A percentile compares a stretch with the other conserved stretches of the same genome.
phyloP scores from a whole-genome alignment of 2,329 filamentous ascomycete genomes.

The Arthrobotrys megalospora region DNA sequence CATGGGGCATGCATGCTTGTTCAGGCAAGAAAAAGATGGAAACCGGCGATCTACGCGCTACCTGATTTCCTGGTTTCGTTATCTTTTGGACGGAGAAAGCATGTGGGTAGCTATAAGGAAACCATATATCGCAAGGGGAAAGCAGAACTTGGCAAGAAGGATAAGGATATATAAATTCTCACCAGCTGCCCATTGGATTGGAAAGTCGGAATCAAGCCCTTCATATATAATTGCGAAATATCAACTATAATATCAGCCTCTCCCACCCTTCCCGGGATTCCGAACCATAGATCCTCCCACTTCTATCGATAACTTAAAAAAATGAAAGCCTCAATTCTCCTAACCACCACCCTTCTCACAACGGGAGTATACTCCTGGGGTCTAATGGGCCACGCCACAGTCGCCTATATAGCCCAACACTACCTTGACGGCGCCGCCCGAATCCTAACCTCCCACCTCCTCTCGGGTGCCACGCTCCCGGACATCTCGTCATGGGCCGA shows the following conservation, averaged over 20 bases:
- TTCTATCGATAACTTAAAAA: constrained; percentile 17
- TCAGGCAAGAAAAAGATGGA: constrained; percentile 31
- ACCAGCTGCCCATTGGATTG: constrained; percentile 22
- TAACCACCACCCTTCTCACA: constrained; percentile 45
- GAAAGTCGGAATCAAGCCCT: constrained; percentile 10
- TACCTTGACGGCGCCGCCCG: constrained; percentile 62
- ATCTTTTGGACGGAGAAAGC: neutral
- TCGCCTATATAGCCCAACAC: constrained; percentile 62
- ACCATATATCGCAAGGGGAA: constrained; percentile 5
- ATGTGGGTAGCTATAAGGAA: constrained; percentile 5
- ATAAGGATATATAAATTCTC: constrained; percentile 46
- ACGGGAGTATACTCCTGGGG: constrained; percentile 60
- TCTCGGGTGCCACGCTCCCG: constrained; percentile 72
- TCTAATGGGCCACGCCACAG: constrained; percentile 58
- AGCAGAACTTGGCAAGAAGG: constrained; percentile 44
- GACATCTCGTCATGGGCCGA: constrained; percentile 77
- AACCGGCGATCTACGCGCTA: constrained; percentile 39
- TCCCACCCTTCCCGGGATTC: neutral
- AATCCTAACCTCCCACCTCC: constrained; percentile 71
- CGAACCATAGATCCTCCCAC: constrained; percentile 7
- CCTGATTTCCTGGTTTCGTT: constrained; percentile 37
- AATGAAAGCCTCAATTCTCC: constrained; percentile 59
- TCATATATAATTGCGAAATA: constrained; percentile 12
- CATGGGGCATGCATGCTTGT: constrained; percentile 6
- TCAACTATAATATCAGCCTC: neutral